Percentiles rank a stretch among this genome's conserved stretches.
Evolutionary conservation across 1,139 yeast species (phyloP).

Genomic region (Geotrichum carabidarum): DNA sequence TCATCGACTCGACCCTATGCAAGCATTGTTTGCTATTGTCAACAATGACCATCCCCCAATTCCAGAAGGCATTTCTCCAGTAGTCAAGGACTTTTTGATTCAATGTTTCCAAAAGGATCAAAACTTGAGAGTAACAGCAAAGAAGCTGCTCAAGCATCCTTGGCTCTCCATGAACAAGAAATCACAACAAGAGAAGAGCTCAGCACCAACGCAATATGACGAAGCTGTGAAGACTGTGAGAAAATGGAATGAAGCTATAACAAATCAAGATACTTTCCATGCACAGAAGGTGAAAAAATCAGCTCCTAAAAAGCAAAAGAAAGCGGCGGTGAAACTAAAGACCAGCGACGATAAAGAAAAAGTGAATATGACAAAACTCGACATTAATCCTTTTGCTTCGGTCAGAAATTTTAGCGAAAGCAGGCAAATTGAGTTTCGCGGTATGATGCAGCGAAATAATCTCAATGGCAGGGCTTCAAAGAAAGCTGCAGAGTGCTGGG

Average conservation of each 20-base stretch:
- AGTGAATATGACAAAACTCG: background rate
- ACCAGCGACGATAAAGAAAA: background rate
- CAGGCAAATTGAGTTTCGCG: constrained; percentile 22
- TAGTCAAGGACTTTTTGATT: constrained; percentile 53
- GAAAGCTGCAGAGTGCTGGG: constrained; percentile 23
- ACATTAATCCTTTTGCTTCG: constrained; percentile 20
- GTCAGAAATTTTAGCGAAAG: constrained; percentile 22
- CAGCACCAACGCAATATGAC: constrained; percentile 25
- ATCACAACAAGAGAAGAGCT: constrained; percentile 7
- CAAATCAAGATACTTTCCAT: constrained; percentile 1
- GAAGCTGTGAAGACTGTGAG: constrained; percentile 36
- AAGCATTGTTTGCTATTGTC: constrained; percentile 89
- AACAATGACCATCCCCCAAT: constrained; percentile 76
- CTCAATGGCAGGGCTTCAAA: background rate
- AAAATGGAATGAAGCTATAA: constrained; percentile 29
- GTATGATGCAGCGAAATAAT: constrained; percentile 16
- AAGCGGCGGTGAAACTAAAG: background rate
- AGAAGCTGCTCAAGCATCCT: constrained; percentile 51
- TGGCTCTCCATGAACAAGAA: constrained; percentile 47
- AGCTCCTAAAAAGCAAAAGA: background rate
- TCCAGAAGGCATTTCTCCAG: constrained; percentile 55
- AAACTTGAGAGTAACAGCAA: constrained; percentile 53
- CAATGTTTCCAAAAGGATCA: constrained; percentile 81
- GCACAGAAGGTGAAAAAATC: constrained; percentile 1
- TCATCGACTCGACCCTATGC: constrained; percentile 73